Evolutionary conservation across 2,329 filamentous ascomycete genomes (phyloP), one percentile per base, ranked within the genome.

Genomic region (Cladosporium velox): DNA sequence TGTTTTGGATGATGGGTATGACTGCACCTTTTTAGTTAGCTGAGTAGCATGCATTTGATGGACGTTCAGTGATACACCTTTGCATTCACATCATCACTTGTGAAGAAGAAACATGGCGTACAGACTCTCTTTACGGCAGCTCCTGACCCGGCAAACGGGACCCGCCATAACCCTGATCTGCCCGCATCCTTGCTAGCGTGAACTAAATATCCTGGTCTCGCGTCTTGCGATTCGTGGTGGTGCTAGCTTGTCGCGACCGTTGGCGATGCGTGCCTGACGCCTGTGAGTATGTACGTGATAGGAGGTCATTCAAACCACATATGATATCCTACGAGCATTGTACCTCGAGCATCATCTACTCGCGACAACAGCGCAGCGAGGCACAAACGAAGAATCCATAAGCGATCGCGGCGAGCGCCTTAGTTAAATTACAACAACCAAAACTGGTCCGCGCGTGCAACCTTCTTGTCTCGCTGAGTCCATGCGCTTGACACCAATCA

Each of bases 61-160:
- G 8, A 32, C 30, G 8, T 32, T 32, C 30, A 10, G 8, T 32
- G 30, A 32, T 32, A 35, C 34, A 35, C 14, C 1, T 35, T 35
- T 35, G 18, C 18, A n/a, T 5, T n/a, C 38, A 44, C 4, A 44
- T 44, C 4, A 44, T 44, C 38, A 41, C 35, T 18, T 4, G 6
- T 18, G 14, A 41, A 15, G 18, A 44, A 44, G 7, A n/a, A 41
- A 35, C 11, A 35, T 35, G 34, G 34, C 34, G 12, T 35, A 35
- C 34, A 35, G 34, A 35, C 26, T 21, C 28, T 38, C 55, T 58
- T 24, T 35, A 41, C 55, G 55, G 55, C 55, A 11, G 41, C n/a
- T 58, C 55, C 55, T 58, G 55, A 28, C n/a, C 55, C 55, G 55
- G 18, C 26, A 58, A 34, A 34, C 30, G 55, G 55, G 55, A n/a